These are phyloP conservation scores for Sungouiozyma intestinalis DNA, from an alignment of 805 yeast species.

Conservation along the genomic window DNA sequence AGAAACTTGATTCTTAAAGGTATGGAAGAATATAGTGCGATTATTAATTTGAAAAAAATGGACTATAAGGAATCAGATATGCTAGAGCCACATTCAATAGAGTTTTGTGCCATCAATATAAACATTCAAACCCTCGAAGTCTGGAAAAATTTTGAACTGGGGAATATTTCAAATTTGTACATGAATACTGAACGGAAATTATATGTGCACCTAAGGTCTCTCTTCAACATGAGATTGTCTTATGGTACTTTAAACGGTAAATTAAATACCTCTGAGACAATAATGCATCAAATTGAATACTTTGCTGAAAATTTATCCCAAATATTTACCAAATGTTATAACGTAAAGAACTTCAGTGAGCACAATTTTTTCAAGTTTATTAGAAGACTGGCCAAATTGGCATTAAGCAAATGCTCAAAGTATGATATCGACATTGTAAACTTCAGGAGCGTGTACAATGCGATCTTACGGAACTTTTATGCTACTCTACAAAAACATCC, in stretches of 20 bases:
- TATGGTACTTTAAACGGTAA: constrained; percentile 21
- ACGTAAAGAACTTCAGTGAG: constrained; percentile 5
- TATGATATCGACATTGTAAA: not conserved
- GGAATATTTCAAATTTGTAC: constrained; percentile 9
- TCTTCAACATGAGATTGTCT: constrained; percentile 27
- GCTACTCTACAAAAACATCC: not conserved
- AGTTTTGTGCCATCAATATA: constrained; percentile 37
- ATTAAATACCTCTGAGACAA: constrained; percentile 10
- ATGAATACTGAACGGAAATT: constrained; percentile 11
- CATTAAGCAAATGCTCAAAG: not conserved
- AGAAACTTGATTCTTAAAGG: constrained; percentile 27
- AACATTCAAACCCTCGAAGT: constrained; percentile 27
- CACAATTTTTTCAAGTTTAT: not conserved
- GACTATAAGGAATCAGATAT: constrained; percentile 16
- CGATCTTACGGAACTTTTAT: not conserved
- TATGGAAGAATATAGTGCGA: constrained; percentile 34
- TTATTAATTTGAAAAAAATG: constrained; percentile 34
- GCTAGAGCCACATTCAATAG: constrained; percentile 9
- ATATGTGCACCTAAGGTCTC: constrained; percentile 16
- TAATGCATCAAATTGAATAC: constrained; percentile 4
- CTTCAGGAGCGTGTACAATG: not conserved
- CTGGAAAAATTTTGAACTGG: constrained; percentile 25
- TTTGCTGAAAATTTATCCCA: constrained; percentile 4
- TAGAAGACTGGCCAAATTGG: not conserved
- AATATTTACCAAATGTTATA: constrained; percentile 3